Evolutionary conservation across 108 stramenopile species (phyloP), one percentile per base, ranked within the genome.

Genomic region (Skeletonema costatum): DNA sequence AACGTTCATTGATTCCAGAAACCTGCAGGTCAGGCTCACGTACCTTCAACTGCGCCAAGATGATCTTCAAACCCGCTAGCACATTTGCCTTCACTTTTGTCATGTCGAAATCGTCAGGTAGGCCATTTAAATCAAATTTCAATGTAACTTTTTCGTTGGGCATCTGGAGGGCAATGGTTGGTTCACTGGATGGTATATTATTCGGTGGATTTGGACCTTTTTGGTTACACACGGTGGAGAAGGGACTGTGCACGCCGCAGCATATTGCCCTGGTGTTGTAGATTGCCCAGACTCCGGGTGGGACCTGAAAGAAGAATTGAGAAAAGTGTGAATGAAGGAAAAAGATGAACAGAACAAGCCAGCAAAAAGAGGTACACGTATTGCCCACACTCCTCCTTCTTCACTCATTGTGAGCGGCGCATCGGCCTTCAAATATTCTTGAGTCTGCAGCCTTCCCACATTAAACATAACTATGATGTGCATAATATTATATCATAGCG

Each of bases 271-370:
- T 38, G 11, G 60, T 66, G n/a, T n/a, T 51, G 58, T 72, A 72
- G 16, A 78, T 60, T 21, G 8, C 58, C 70, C 70, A 78, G 21
- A 60, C 64, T 35, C 59, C 76, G 61, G 82, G 66, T 17, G 75
- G 80, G 0, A 82, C 64, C 35, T 87, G 30, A 46, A 71, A 42
- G 19, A 35, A 32, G 19, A 38, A 0, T 2, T 9, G 50, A 29
- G 19, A 6, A 35, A 19, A 32, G 44, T 21, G 66, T 30, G 32
- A 13, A 33, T 16, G 14, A 21, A 39, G 21, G 33, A 33, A 16
- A n/a, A 32, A 11, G 14, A 61, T 8, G 1, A 36, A 36, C 35
- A 36, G 35, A 36, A 36, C 4, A 6, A 36, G 35, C 4, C 35
- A 36, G 1, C 35, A 1, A 6, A 6, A 0, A 6, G 0, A 36